These are phyloP conservation scores for Lepidium africanum DNA, from an alignment of 345 rosid species.

Conservation along the genomic window DNA sequence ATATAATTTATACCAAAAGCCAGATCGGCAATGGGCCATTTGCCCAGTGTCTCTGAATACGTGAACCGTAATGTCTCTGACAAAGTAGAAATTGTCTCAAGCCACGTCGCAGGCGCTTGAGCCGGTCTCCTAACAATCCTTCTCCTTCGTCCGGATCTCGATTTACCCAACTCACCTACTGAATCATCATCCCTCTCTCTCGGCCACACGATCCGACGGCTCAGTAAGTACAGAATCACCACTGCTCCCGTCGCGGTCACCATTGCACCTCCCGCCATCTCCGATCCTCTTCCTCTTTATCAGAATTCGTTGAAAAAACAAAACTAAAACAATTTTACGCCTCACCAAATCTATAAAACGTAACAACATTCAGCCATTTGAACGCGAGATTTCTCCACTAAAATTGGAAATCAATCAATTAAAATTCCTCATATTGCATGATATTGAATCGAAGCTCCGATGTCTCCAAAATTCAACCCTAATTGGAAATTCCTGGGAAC, in stretches of 20 bases:
- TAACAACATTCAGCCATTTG: neutral
- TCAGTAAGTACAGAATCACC: conserved; percentile 51
- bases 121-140: conserved; percentile 67
- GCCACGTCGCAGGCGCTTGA: conserved; percentile 93
- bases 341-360: conserved; percentile 13
- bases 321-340: neutral
- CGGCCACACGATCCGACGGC: conserved; percentile 43
- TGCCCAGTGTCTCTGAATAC: conserved; percentile 90
- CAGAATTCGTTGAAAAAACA: neutral
- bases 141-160: conserved; percentile 55
- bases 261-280: conserved; percentile 83
- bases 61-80: conserved; percentile 88
- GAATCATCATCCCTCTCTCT: conserved; percentile 32
- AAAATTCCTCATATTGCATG: neutral
- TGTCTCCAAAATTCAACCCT: neutral
- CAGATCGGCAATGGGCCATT: conserved; percentile 96
- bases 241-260: conserved; percentile 87
- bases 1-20: conserved; percentile 95
- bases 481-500: neutral
- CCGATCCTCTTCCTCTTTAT: neutral
- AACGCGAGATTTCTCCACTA: neutral
- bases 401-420: neutral
- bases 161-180: conserved; percentile 49
- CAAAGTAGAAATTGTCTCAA: conserved; percentile 75
- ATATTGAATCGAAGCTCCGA: conserved; percentile 2